Evolutionary conservation across 2,329 filamentous ascomycete species (phyloP), one percentile per base, ranked within the genome.

Genomic region (Fusarium azukiicola): DNA sequence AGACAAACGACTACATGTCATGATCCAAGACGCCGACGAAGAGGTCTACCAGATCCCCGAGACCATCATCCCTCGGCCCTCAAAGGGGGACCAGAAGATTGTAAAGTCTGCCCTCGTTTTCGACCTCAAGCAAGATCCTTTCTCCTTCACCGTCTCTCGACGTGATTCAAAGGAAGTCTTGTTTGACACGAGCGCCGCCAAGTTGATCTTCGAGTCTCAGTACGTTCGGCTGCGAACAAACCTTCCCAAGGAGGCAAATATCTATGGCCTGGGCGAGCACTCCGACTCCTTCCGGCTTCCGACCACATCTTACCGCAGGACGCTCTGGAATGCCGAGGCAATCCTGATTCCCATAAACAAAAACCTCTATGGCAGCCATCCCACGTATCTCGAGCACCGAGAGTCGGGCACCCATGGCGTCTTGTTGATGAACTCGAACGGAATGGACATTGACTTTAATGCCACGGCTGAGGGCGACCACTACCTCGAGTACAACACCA

Each of bases 401-500:
- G 63, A 79, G 27, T 73, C 75, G 3, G 82, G 91, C 91, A 64
- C 95, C 0, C 96, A 98, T 80, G 96, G 96, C 40, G 93, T 97
- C 3, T 97, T 96, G 84, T 88, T 96, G 23, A 92, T 96, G 47
- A 98, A 97, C 83, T 91, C 94, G 3, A 96, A 98, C 83, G 94
- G 93, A 4, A 95, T 96, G 85, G 96, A 98, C 79, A 88, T 96
- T 12, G 86, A 96, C 5, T 89, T 97, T 91, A 95, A 79, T 91
- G 92, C 93, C 77, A 92, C 92, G 1, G 8, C 61, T 3, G 86
- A 88, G 12, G 87, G 90, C 9, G 90, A 91, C 8, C 94, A 97
- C 84, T 96, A 95, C 76, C 91, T 98, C 23, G 95, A 97, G 86
- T 98, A 97, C 88, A 96, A 97, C 84, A 93, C 94, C 1, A 87